Evolutionary conservation across 345 rosid genomes (phyloP), one percentile per base, ranked within the genome.

Genomic region (Sisymbrium irio): DNA sequence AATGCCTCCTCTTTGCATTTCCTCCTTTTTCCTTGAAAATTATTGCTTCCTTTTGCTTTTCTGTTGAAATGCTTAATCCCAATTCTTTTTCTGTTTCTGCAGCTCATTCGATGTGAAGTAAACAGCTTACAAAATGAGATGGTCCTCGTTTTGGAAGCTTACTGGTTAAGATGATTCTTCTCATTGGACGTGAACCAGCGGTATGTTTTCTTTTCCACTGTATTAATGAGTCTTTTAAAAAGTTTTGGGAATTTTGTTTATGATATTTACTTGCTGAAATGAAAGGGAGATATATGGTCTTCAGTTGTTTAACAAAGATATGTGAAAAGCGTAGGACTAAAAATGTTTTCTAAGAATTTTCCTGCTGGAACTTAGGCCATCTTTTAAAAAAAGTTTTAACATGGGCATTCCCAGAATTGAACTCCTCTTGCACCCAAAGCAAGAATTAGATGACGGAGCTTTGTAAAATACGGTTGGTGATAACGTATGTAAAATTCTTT

Each of bases 351-450:
- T 32, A 32, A 32, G 1, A 32, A 32, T 32, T 32, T 32, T 32
- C 8, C 35, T 27, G 28, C 28, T 27, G 28, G 28, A 27, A 27
- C 4, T 27, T 27, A 27, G 28, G 3, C 28, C 35, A 32, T 6
- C 8, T 32, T 7, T 32, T 6, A 32, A 5, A 19, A 47, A 47
- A 47, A 17, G 53, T 47, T n/a, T n/a, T 13, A 47, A 47, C 0
- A 54, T 88, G 90, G 89, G 88, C 86, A 78, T 85, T n/a, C n/a
- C n/a, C n/a, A n/a, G n/a, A 90, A 89, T 82, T 75, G 67, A 85
- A 83, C 88, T 89, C 81, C 85, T 87, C 91, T 90, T 79, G 83
- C 92, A 84, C 89, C 93, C 87, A 83, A 86, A 92, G 89, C 86
- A 73, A 89, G 91, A 88, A 89, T 87, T 88, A 85, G 36, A 33